Percentiles rank a stretch among this genome's conserved stretches.
These are phyloP conservation scores for Sicyos edulis DNA, from an alignment of 306 rosid genomes.

Conservation along the genomic window DNA sequence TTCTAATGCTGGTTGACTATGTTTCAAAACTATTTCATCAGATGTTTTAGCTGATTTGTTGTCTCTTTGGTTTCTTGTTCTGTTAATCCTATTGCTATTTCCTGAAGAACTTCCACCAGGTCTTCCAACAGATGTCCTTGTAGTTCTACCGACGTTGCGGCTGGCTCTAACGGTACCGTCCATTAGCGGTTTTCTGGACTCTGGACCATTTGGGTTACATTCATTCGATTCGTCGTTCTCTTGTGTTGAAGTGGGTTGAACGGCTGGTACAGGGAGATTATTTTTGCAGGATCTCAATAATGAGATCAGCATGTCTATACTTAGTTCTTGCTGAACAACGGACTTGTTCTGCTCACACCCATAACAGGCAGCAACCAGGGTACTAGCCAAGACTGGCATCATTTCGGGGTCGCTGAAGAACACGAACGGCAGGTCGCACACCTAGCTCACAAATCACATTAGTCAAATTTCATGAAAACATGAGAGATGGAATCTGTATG, in stretches of 20 bases:
- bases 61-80: constrained; percentile 59
- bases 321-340: constrained; percentile 86
- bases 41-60: constrained; percentile 41
- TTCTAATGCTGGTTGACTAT: constrained; percentile 36
- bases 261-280: constrained; percentile 24
- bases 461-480: constrained; percentile 31
- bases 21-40: constrained; percentile 59
- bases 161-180: constrained; percentile 36
- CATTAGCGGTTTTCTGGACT: constrained; percentile 37
- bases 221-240: constrained; percentile 60
- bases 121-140: constrained; percentile 44
- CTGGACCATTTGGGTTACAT: constrained; percentile 36
- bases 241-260: constrained; percentile 35
- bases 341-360: constrained; percentile 87
- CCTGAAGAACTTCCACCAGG: constrained; percentile 35
- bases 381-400: constrained; percentile 90
- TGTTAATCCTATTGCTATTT: constrained; percentile 48
- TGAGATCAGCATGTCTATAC: constrained; percentile 83
- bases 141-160: constrained; percentile 50
- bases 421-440: constrained; percentile 85
- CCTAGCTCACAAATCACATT: constrained; percentile 45
- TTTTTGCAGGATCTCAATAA: constrained; percentile 72
- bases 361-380: constrained; percentile 84
- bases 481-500: constrained; percentile 14
- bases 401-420: constrained; percentile 97